Percentiles rank a stretch among this genome's conserved stretches.
These are phyloP conservation scores for Erodium maritimum DNA, from an alignment of 345 rosid species.

Conservation along the genomic window DNA sequence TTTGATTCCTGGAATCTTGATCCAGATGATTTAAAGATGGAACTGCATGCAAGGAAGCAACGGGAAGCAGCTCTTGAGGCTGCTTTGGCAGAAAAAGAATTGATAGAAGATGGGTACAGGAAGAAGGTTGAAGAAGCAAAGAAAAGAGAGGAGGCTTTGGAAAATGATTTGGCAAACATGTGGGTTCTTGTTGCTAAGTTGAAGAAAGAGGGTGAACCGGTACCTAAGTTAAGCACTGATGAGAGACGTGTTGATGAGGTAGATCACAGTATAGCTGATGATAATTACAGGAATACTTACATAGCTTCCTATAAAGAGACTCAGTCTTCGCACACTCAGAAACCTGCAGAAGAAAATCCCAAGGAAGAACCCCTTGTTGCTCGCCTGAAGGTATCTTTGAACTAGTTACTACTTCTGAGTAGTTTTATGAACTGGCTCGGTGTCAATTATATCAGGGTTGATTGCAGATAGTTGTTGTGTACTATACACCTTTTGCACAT, in stretches of 20 bases:
- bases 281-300: conserved; percentile 20
- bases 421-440: no score
- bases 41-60: conserved; percentile 83
- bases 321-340: conserved; percentile 30
- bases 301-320: conserved; percentile 39
- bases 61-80: conserved; percentile 79
- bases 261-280: conserved; percentile 27
- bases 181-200: conserved; percentile 99
- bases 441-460: no score
- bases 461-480: no score
- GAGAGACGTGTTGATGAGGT: conserved; percentile 27
- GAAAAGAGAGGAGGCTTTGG: conserved; percentile 82
- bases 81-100: conserved; percentile 73
- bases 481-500: no score
- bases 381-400: conserved; percentile 63
- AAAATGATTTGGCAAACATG: conserved; percentile 96
- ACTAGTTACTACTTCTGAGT: background rate
- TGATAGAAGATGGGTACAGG: conserved; percentile 70
- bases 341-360: conserved; percentile 42
- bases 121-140: conserved; percentile 77
- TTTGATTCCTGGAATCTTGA: conserved; percentile 77
- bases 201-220: conserved; percentile 62
- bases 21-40: conserved; percentile 69
- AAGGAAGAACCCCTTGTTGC: conserved; percentile 86
- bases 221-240: conserved; percentile 32